These are phyloP conservation scores for Lycium barbarum DNA, from an alignment of 257 asterid genomes.

Conservation along the genomic window DNA sequence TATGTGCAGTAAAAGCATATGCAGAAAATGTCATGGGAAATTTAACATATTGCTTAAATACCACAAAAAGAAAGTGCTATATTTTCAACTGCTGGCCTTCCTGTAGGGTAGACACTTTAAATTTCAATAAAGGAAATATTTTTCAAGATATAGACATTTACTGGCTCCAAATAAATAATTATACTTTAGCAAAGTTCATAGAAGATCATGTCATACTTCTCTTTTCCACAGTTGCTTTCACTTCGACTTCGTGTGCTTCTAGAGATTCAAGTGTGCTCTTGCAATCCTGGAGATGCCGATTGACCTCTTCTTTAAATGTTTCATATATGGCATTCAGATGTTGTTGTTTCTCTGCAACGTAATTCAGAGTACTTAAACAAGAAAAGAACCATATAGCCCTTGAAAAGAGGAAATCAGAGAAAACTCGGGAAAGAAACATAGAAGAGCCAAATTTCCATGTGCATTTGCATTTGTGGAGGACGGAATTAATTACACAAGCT, in stretches of 20 bases:
- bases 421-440: not conserved
- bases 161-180: conserved; percentile 17
- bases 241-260: conserved; percentile 74
- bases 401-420: conserved; percentile 7
- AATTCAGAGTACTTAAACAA: conserved; percentile 20
- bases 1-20: conserved; percentile 16
- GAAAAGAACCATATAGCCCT: not conserved
- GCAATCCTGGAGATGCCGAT: conserved; percentile 67
- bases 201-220: conserved; percentile 58
- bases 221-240: conserved; percentile 68
- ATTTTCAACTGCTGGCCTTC: conserved; percentile 8
- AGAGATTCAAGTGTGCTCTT: conserved; percentile 66
- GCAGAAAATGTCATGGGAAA: not conserved
- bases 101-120: not conserved
- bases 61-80: conserved; percentile 1
- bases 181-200: conserved; percentile 16
- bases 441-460: conserved; percentile 4
- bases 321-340: conserved; percentile 63
- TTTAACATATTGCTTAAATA: conserved; percentile 3
- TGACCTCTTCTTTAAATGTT: conserved; percentile 72
- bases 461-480: conserved; percentile 7
- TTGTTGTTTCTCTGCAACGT: conserved; percentile 71
- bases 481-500: conserved; percentile 6
- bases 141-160: not conserved
- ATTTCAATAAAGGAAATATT: conserved; percentile 3